Conservation (phyloP, 2,329 filamentous ascomycete genomes). For the Verticillium tricorpus region DNA sequence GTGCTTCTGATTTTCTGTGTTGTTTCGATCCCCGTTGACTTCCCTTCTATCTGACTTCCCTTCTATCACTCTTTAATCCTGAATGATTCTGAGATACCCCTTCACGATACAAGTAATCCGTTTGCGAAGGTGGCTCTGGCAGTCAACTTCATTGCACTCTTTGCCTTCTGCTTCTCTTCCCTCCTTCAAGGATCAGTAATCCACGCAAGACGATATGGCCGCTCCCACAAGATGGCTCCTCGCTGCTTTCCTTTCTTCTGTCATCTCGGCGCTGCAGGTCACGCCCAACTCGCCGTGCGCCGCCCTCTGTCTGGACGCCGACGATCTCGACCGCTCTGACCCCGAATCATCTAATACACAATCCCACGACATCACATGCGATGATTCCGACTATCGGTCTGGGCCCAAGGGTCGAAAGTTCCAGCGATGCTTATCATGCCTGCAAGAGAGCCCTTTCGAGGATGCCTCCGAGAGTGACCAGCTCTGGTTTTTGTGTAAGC, state of each 20-base stretch:
- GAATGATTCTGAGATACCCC: neutral
- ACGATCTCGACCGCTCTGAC: constrained; percentile 35
- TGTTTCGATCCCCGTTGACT: neutral
- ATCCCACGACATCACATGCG: constrained; percentile 42
- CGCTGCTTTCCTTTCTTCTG: constrained; percentile 22
- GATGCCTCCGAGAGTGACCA: constrained; percentile 47
- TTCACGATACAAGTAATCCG: neutral
- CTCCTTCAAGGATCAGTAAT: neutral
- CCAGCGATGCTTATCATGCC: constrained; percentile 45
- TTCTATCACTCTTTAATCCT: neutral
- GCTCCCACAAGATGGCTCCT: constrained; percentile 15
- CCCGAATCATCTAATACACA: constrained; percentile 40
- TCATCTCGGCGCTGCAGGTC: constrained; percentile 36
- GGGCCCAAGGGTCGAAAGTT: constrained; percentile 38
- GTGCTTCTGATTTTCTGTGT: neutral
- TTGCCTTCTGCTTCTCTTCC: neutral
- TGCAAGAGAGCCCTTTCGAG: constrained; percentile 45
- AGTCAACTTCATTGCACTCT: constrained; percentile 4
- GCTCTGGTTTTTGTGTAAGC: constrained; percentile 53
- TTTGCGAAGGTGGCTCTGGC: neutral
- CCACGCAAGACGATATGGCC: constrained; percentile 11
- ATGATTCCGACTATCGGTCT: constrained; percentile 36
- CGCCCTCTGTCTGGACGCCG: constrained; percentile 41
- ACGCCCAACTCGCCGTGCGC: constrained; percentile 51
- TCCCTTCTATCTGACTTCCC: neutral